These are phyloP conservation scores for Pelargonium cotyledonis DNA, from an alignment of 441 rosid species.

Conservation along the genomic window DNA sequence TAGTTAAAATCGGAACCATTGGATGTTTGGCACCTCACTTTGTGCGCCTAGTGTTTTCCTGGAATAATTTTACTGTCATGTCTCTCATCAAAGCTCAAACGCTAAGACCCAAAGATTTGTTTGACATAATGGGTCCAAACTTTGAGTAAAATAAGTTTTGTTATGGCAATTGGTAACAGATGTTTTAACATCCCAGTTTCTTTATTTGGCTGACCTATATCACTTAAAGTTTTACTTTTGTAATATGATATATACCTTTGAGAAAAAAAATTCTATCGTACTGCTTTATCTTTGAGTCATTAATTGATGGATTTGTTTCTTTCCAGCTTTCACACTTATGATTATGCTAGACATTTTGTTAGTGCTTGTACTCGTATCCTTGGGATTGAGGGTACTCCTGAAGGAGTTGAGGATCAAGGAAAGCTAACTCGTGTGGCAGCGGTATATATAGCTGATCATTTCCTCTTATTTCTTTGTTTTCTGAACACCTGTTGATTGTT, in stretches of 20 bases:
- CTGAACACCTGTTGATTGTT: slow-evolving; percentile 10
- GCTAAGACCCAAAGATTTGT: not conserved
- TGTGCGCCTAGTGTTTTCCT: too few species aligned
- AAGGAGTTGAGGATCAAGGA: slow-evolving; percentile 99
- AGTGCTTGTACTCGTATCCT: slow-evolving; percentile 99
- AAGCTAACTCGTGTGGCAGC: slow-evolving; percentile 96
- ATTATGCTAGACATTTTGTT: slow-evolving; percentile 98
- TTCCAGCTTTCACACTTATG: slow-evolving; percentile 94
- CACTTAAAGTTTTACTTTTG: not conserved
- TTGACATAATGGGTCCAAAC: not conserved
- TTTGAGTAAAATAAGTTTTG: not conserved
- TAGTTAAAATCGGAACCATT: too few species aligned
- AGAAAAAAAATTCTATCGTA: not conserved
- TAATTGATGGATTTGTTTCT: slow-evolving; percentile 4
- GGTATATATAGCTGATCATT: slow-evolving; percentile 35
- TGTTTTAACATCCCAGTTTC: not conserved
- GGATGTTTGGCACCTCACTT: too few species aligned
- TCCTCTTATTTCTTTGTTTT: slow-evolving; percentile 14
- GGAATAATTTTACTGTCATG: not conserved
- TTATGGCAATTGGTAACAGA: not conserved
- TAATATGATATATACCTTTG: not conserved
- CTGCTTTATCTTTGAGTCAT: not conserved
- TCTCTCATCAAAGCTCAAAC: not conserved
- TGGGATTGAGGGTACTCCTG: slow-evolving; percentile 99
- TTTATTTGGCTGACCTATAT: not conserved